These are phyloP conservation scores for Pythium scleroteichum DNA, from an alignment of 352 stramenopile genomes.

Conservation along the genomic window DNA sequence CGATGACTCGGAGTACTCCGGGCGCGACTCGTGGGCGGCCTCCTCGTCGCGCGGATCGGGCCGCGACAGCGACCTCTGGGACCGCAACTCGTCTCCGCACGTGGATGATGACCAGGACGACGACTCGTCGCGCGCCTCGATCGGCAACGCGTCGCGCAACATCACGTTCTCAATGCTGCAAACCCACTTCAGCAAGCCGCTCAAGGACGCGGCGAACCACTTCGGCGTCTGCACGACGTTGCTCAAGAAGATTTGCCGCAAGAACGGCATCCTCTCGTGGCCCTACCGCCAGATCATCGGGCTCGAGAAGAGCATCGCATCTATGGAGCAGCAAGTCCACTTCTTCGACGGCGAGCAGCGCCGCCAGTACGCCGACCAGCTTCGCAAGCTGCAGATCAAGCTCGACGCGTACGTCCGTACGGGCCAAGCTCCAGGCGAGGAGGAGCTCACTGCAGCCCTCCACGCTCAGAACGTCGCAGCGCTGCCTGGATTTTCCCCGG, in stretches of 20 bases:
- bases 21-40: constrained; percentile 15
- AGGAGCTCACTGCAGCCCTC: constrained; percentile 11
- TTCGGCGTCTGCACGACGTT: constrained; percentile 88
- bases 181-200: constrained; percentile 79
- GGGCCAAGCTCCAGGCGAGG: constrained; percentile 38
- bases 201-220: constrained; percentile 67
- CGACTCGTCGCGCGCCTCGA: constrained; percentile 1
- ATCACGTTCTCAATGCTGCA: constrained; percentile 82
- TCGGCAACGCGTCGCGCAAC: constrained; percentile 46
- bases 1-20: constrained; percentile 9
- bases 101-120: background rate
- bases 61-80: constrained; percentile 19
- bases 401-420: constrained; percentile 53
- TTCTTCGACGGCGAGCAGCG: constrained; percentile 71
- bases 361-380: constrained; percentile 65
- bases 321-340: constrained; percentile 79
- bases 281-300: constrained; percentile 85
- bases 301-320: constrained; percentile 82
- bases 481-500: background rate
- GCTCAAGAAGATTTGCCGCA: constrained; percentile 85
- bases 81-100: constrained; percentile 2
- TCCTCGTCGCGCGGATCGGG: constrained; percentile 14
- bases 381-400: constrained; percentile 74
- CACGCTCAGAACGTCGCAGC: background rate
- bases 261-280: constrained; percentile 78